Percentiles rank a stretch among this genome's conserved stretches.
Conservation (phyloP, 129 eudicot species). For the Pittosporum tobira region DNA sequence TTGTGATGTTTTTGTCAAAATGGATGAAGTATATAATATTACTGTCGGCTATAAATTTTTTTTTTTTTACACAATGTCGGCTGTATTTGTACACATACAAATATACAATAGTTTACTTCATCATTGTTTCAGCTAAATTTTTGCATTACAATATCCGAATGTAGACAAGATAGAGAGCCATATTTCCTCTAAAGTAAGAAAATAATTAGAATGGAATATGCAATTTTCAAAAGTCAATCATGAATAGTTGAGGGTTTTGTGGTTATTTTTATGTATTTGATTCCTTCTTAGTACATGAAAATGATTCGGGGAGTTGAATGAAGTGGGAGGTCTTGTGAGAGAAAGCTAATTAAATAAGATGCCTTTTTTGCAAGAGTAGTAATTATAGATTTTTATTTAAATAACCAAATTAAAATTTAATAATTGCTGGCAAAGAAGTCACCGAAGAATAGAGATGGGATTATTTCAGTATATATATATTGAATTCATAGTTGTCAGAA, state of each 20-base stretch:
- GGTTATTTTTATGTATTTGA: constrained; percentile 12
- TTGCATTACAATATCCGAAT: not conserved
- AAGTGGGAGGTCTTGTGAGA: constrained; percentile 9
- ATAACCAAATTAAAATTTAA: not conserved
- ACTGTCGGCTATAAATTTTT: too few species aligned
- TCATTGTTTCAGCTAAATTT: not conserved
- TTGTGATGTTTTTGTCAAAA: too few species aligned
- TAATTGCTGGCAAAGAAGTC: constrained; percentile 18
- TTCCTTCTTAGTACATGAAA: constrained; percentile 21
- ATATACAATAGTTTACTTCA: constrained; percentile 17
- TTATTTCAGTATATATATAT: constrained; percentile 16
- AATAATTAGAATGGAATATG: not conserved
- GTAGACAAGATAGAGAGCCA: not conserved
- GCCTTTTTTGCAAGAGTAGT: too few species aligned
- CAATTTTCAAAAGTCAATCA: constrained; percentile 18
- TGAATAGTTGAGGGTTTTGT: constrained; percentile 17
- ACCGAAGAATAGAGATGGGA: not conserved
- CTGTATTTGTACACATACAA: constrained; percentile 6
- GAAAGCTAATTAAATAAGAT: constrained; percentile 13
- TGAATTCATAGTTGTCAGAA: constrained; percentile 28
- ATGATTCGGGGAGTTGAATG: constrained; percentile 38
- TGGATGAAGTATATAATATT: too few species aligned
- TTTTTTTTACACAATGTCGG: too few species aligned
- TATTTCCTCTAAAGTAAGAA: not conserved
- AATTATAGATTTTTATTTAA: too few species aligned